These are phyloP conservation scores for Amphibolis antarctica DNA, from an alignment of 106 monocot genomes.

Conservation along the genomic window DNA sequence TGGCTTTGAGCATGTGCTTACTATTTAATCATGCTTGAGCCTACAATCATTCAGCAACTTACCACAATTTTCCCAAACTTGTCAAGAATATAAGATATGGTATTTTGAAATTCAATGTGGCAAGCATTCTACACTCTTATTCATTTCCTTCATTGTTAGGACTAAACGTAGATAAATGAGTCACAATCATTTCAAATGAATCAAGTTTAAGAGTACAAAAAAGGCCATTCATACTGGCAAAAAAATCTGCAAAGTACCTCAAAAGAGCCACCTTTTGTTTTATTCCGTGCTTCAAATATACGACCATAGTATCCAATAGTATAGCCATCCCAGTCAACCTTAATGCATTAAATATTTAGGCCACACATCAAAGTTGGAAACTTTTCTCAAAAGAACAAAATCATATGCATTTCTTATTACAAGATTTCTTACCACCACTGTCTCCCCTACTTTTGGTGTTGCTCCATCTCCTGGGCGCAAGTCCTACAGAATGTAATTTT, in stretches of 20 bases:
- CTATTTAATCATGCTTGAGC: no score
- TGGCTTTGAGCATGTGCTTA: no score
- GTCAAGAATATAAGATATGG: no score
- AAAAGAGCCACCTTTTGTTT: constrained; percentile 97
- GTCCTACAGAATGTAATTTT: constrained; percentile 52
- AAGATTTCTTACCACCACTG: constrained; percentile 65
- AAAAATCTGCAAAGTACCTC: constrained; percentile 38
- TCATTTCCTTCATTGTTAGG: no score
- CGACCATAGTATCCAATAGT: constrained; percentile 99
- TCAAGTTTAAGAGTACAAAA: no score
- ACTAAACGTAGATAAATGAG: no score
- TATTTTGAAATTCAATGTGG: no score
- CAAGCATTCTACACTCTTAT: no score
- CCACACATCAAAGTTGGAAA: constrained; percentile 24
- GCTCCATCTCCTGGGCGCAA: constrained; percentile 76
- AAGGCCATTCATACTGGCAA: not conserved
- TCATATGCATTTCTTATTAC: not conserved
- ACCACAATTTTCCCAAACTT: no score
- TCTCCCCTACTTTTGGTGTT: constrained; percentile 61
- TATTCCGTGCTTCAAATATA: constrained; percentile 98
- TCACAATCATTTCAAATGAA: no score
- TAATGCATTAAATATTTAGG: constrained; percentile 39
- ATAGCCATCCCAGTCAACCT: constrained; percentile 99
- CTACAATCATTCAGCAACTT: no score
- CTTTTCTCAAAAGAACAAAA: not conserved